These are phyloP conservation scores for Yamadazyma dushanensis DNA, from an alignment of 1,139 yeast species.

Conservation along the genomic window DNA sequence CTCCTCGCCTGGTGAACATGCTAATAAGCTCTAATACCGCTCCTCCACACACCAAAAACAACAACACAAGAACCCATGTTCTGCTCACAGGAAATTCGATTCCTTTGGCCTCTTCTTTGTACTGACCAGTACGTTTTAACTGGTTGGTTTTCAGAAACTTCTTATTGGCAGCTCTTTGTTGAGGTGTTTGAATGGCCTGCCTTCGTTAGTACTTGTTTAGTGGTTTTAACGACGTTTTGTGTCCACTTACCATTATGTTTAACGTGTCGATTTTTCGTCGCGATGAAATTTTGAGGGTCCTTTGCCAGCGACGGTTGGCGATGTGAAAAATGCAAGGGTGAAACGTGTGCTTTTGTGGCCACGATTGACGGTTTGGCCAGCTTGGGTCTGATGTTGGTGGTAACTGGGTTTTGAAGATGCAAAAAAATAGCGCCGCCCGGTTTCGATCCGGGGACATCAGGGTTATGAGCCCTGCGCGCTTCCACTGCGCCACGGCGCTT, in stretches of 20 bases:
- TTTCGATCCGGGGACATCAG: slow-evolving; percentile 99
- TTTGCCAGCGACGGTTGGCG: too few species aligned
- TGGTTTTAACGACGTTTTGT: too few species aligned
- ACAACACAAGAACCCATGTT: slow-evolving; percentile 60
- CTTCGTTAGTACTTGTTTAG: slow-evolving; percentile 8
- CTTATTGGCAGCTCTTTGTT: slow-evolving; percentile 81
- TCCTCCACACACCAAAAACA: slow-evolving; percentile 80
- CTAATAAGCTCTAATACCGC: slow-evolving; percentile 71
- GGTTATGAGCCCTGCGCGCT: slow-evolving; percentile 99
- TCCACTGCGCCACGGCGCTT: slow-evolving; percentile 98
- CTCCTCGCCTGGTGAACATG: slow-evolving; percentile 34
- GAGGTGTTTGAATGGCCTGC: slow-evolving; percentile 68
- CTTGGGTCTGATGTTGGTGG: neutral
- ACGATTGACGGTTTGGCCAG: neutral
- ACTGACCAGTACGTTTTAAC: slow-evolving; percentile 63
- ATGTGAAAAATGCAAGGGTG: too few species aligned
- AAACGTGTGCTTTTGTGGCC: slow-evolving; percentile 3
- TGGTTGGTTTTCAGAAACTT: slow-evolving; percentile 76
- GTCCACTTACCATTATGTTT: slow-evolving; percentile 7
- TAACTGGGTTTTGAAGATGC: neutral
- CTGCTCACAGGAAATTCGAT: slow-evolving; percentile 52
- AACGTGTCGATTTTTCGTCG: slow-evolving; percentile 3
- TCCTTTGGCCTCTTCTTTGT: slow-evolving; percentile 36
- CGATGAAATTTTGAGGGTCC: slow-evolving; percentile 2
- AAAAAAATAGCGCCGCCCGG: slow-evolving; percentile 87